phyloP scores from a whole-genome alignment of 2,329 filamentous ascomycete species.

The Fusarium cicatricum region DNA sequence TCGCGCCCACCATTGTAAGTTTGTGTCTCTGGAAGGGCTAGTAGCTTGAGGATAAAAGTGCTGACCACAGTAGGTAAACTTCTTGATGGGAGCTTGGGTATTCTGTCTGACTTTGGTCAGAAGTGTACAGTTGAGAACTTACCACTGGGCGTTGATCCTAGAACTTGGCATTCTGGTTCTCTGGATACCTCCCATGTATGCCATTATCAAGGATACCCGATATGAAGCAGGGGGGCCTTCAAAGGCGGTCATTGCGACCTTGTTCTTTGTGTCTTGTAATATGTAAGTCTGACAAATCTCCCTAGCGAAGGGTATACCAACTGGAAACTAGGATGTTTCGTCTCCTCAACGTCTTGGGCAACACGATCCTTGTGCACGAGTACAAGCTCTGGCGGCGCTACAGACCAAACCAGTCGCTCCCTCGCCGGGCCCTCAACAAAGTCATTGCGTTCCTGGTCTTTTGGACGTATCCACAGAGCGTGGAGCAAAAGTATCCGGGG shows the following conservation, averaged over 20 bases:
- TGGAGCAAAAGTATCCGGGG: slow-evolving; percentile 50
- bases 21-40: fast-evolving
- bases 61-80: slow-evolving; percentile 44
- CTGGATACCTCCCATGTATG: slow-evolving; percentile 39
- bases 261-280: slow-evolving; percentile 49
- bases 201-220: slow-evolving; percentile 36
- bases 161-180: slow-evolving; percentile 43
- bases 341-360: slow-evolving; percentile 50
- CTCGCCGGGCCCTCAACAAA: slow-evolving; percentile 40
- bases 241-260: slow-evolving; percentile 40
- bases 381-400: slow-evolving; percentile 50
- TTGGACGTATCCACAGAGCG: slow-evolving; percentile 53
- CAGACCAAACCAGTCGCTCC: slow-evolving; percentile 41
- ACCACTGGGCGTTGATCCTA: slow-evolving; percentile 49
- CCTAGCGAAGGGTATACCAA: slow-evolving; percentile 1
- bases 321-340: slow-evolving; percentile 46
- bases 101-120: slow-evolving; percentile 47
- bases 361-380: slow-evolving; percentile 48
- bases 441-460: slow-evolving; percentile 47
- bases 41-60: neutral
- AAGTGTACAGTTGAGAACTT: slow-evolving; percentile 49
- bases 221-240: slow-evolving; percentile 2
- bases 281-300: slow-evolving; percentile 42
- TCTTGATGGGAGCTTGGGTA: slow-evolving; percentile 48
- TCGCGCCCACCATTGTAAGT: slow-evolving; percentile 49